phyloP scores from a whole-genome alignment of 768 basidiomycete species.

The Calvatia gigantea region DNA sequence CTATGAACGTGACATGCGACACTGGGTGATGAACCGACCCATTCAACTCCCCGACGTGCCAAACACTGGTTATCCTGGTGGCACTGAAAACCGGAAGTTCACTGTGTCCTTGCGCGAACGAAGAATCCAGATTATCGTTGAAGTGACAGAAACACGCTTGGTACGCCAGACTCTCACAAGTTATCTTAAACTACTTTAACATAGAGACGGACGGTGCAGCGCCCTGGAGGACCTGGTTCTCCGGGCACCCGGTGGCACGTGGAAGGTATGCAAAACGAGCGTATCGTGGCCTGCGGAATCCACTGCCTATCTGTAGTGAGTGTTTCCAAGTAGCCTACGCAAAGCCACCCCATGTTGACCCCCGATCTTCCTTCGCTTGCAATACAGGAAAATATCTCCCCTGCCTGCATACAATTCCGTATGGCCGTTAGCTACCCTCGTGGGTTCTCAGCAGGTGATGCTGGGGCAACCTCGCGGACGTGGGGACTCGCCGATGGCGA shows the following conservation, averaged over 20 bases:
- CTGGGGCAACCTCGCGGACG: constrained; percentile 41
- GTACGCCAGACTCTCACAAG: constrained; percentile 25
- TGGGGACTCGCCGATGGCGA: constrained; percentile 49
- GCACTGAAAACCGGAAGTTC: constrained; percentile 38
- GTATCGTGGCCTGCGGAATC: constrained; percentile 43
- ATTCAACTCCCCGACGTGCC: constrained; percentile 44
- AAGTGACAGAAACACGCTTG: constrained; percentile 36
- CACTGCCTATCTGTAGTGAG: constrained; percentile 39
- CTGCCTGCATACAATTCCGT: constrained; percentile 37
- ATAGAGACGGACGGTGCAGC: constrained; percentile 8
- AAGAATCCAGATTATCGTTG: constrained; percentile 39
- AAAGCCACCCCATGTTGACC: background rate
- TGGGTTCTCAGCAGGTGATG: constrained; percentile 40
- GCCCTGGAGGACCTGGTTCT: constrained; percentile 29
- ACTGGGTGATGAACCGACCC: constrained; percentile 42
- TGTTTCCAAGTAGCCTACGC: background rate
- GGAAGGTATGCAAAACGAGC: constrained; percentile 51
- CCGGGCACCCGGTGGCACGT: constrained; percentile 42
- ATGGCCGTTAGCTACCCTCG: constrained; percentile 49
- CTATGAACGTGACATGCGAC: constrained; percentile 38
- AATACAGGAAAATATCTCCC: constrained; percentile 40
- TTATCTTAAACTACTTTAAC: background rate
- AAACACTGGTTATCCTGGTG: constrained; percentile 39
- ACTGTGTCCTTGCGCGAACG: constrained; percentile 33
- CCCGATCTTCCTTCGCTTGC: background rate